These are phyloP conservation scores for Ogataea neopini DNA, from an alignment of 805 yeast species.

Conservation along the genomic window DNA sequence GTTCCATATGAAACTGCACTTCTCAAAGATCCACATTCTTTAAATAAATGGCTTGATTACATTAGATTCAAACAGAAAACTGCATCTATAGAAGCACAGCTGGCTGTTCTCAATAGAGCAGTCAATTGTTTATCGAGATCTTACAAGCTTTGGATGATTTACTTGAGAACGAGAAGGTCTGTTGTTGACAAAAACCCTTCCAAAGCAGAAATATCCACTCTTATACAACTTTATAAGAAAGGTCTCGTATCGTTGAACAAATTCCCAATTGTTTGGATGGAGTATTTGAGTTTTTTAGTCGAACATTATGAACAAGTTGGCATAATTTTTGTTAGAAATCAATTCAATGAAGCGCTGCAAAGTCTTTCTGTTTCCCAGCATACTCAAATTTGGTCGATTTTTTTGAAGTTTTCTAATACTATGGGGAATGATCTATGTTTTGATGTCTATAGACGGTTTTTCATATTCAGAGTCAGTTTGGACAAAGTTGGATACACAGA, in stretches of 20 bases:
- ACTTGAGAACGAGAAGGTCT: slow-evolving; percentile 42
- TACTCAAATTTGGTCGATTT: slow-evolving; percentile 54
- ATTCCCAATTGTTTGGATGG: slow-evolving; percentile 54
- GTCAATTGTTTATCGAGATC: slow-evolving; percentile 44
- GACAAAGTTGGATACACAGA: slow-evolving; percentile 8
- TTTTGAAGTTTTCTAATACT: slow-evolving; percentile 46
- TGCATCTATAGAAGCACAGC: slow-evolving; percentile 32
- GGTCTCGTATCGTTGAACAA: slow-evolving; percentile 45
- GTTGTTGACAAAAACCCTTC: slow-evolving; percentile 6
- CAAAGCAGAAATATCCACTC: slow-evolving; percentile 7
- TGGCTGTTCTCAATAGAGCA: slow-evolving; percentile 57
- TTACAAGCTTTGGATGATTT: slow-evolving; percentile 55
- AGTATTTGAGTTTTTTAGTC: slow-evolving; percentile 46
- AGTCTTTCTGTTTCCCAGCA: slow-evolving; percentile 54
- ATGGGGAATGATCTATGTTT: slow-evolving; percentile 44
- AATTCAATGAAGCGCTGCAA: slow-evolving; percentile 52
- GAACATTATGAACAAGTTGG: slow-evolving; percentile 30
- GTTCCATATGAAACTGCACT: slow-evolving; percentile 39
- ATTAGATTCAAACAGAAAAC: slow-evolving; percentile 34
- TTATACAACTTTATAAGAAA: slow-evolving; percentile 42
- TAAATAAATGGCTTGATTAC: slow-evolving; percentile 49
- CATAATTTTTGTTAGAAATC: slow-evolving; percentile 40
- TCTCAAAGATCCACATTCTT: slow-evolving; percentile 35
- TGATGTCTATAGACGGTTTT: slow-evolving; percentile 36
- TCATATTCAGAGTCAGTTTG: slow-evolving; percentile 19